Percentiles rank a stretch among this genome's conserved stretches.
phyloP scores from a whole-genome alignment of 805 yeast species.

The Tetrapisispora fleetii region DNA sequence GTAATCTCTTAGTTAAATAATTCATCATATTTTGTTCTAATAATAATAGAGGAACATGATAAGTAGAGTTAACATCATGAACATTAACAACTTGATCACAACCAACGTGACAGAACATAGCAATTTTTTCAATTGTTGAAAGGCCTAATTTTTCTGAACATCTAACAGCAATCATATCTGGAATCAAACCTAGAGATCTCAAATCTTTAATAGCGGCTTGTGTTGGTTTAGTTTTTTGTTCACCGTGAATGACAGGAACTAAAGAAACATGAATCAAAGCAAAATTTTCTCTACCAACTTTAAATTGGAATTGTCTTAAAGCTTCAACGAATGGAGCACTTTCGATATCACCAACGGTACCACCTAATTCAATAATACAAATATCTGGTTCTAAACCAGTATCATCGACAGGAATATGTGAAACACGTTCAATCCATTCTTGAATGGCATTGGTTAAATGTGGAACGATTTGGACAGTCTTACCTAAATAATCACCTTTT shows the following conservation, averaged over 20 bases:
- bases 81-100: constrained; percentile 96
- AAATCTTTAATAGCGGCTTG: constrained; percentile 98
- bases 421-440: constrained; percentile 94
- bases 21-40: constrained; percentile 77
- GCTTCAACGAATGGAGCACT: constrained; percentile 99
- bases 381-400: constrained; percentile 87
- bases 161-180: constrained; percentile 97
- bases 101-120: constrained; percentile 98
- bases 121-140: constrained; percentile 88
- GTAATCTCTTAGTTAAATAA: constrained; percentile 59
- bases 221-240: constrained; percentile 98
- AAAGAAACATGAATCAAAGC: constrained; percentile 93
- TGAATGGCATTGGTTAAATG: constrained; percentile 96
- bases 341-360: constrained; percentile 99
- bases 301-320: constrained; percentile 94
- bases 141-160: constrained; percentile 74
- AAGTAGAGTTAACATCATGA: constrained; percentile 92
- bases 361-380: constrained; percentile 96
- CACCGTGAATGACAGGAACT: constrained; percentile 97
- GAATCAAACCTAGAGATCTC: constrained; percentile 87
- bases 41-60: constrained; percentile 90
- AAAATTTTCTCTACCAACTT: constrained; percentile 89
- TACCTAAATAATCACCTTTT: constrained; percentile 94
- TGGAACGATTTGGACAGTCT: constrained; percentile 99
- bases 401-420: constrained; percentile 84